These are phyloP conservation scores for Trypanosoma scelopori DNA, from an alignment of 208 protist genomes.

Conservation along the genomic window DNA sequence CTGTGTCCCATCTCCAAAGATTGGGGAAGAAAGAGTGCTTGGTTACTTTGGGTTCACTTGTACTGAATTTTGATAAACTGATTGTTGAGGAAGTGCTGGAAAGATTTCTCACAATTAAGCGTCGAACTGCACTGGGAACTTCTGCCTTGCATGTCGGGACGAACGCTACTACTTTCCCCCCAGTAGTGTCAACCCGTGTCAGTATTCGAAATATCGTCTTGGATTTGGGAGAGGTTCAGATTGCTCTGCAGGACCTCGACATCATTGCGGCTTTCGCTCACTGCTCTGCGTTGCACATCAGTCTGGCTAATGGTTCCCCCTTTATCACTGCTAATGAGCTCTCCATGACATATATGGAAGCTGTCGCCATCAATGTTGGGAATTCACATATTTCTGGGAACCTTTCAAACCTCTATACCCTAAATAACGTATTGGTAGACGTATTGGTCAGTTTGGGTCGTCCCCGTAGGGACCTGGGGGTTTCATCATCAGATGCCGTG, in stretches of 20 bases:
- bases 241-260: constrained; percentile 3
- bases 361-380: not conserved
- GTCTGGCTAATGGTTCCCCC: not conserved
- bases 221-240: constrained; percentile 5
- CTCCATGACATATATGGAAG: not conserved
- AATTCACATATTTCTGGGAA: constrained; percentile 5
- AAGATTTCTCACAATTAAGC: constrained; percentile 1
- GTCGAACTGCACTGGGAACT: not conserved
- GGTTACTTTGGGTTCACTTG: constrained; percentile 7
- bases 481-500: not conserved
- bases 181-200: constrained; percentile 1
- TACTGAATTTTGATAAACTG: constrained; percentile 6
- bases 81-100: constrained; percentile 6
- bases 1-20: constrained; percentile 9
- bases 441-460: not conserved
- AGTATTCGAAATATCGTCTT: constrained; percentile 9
- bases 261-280: not conserved
- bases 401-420: constrained; percentile 14
- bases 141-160: not conserved
- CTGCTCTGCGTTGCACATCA: constrained; percentile 8
- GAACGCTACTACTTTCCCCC: not conserved
- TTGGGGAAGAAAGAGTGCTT: not conserved
- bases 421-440: constrained; percentile 6
- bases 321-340: constrained; percentile 7
- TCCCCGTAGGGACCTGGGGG: not conserved